Percentiles rank a stretch among this genome's conserved stretches.
phyloP scores from a whole-genome alignment of 306 rosid species.

The Comarum palustre region DNA sequence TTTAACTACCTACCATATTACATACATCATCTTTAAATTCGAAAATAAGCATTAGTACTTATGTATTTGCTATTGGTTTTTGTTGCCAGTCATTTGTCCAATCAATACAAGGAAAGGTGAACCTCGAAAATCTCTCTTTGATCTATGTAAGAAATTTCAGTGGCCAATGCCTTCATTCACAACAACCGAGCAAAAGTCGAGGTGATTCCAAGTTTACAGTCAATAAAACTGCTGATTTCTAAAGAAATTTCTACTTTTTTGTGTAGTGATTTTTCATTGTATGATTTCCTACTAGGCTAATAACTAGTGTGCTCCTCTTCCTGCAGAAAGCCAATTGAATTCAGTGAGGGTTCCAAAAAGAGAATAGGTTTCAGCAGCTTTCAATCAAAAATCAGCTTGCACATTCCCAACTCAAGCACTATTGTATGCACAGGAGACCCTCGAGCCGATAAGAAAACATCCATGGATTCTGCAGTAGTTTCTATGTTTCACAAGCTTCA shows the following conservation, averaged over 20 bases:
- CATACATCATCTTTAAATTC: not conserved
- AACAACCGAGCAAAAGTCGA: constrained; percentile 52
- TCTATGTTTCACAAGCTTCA: constrained; percentile 58
- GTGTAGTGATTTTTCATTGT: not conserved
- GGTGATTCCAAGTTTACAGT: constrained; percentile 33
- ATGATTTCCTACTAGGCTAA: not conserved
- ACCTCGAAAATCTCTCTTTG: constrained; percentile 54
- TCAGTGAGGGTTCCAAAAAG: constrained; percentile 49
- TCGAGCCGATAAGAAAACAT: constrained; percentile 73
- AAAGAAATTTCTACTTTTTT: not conserved
- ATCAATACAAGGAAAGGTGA: constrained; percentile 71
- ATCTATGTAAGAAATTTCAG: constrained; percentile 63
- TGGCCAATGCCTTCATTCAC: constrained; percentile 77
- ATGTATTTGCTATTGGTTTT: not conserved
- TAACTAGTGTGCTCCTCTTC: constrained; percentile 17
- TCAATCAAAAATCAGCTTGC: constrained; percentile 47
- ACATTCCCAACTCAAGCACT: constrained; percentile 49
- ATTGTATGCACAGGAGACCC: constrained; percentile 67
- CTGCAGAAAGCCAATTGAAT: constrained; percentile 48
- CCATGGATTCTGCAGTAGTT: constrained; percentile 69
- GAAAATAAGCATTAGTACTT: not conserved
- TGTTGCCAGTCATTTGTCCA: constrained; percentile 39
- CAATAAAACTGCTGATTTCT: not conserved
- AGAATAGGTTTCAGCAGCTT: constrained; percentile 49
- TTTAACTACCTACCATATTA: not conserved